Percentiles rank a stretch among this genome's conserved stretches.
These are phyloP conservation scores for Metschnikowia bowlesiae DNA, from an alignment of 805 yeast species.

Conservation along the genomic window DNA sequence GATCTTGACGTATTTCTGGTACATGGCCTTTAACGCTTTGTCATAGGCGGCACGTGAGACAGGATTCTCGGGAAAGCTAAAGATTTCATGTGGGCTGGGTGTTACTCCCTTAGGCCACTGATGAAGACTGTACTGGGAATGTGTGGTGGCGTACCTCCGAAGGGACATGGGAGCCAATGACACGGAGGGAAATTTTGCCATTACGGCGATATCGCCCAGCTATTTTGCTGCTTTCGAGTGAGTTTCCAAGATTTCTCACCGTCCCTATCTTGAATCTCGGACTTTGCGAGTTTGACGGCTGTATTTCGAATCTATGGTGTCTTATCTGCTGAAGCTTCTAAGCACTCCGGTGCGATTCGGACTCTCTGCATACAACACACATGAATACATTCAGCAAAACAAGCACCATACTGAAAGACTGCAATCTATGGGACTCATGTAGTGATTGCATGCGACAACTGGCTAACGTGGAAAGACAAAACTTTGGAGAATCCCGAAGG, in stretches of 20 bases:
- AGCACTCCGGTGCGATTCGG: background rate
- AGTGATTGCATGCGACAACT: too few species aligned
- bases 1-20: constrained; percentile 50
- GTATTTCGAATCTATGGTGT: background rate
- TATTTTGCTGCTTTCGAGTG: too few species aligned
- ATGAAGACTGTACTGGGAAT: constrained; percentile 24
- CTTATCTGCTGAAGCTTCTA: background rate
- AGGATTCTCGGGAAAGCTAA: constrained; percentile 36
- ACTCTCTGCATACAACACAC: background rate
- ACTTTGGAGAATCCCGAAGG: too few species aligned
- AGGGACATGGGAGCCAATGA: background rate
- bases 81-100: constrained; percentile 72
- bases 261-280: too few species aligned
- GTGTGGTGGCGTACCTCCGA: constrained; percentile 24
- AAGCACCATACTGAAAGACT: too few species aligned
- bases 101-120: constrained; percentile 54
- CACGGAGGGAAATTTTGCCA: background rate
- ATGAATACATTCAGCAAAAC: too few species aligned
- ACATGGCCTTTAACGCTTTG: constrained; percentile 35
- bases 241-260: too few species aligned
- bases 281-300: background rate
- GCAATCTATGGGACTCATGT: too few species aligned
- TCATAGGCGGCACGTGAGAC: constrained; percentile 45
- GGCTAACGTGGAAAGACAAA: too few species aligned
- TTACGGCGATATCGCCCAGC: too few species aligned